A percentile compares a stretch with the other conserved stretches of the same genome.
Evolutionary conservation across 1,284 basidiomycete genomes (phyloP).

Genomic region (Cryptococcus sp.): DNA sequence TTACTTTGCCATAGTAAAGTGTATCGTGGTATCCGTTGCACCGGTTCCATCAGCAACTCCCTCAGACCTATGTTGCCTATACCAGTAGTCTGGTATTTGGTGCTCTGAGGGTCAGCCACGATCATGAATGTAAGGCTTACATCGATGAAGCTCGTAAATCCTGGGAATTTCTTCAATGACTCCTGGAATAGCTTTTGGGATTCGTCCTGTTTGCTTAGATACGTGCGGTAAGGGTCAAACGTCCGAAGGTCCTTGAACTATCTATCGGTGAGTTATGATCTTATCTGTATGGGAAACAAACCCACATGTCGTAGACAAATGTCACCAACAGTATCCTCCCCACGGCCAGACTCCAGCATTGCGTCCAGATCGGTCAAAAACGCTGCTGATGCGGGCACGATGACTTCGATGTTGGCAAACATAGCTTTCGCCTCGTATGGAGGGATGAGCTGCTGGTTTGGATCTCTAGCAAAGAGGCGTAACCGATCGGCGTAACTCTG

Average conservation of each 20-base stretch:
- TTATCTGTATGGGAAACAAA: constrained; percentile 8
- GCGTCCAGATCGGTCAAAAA: constrained; percentile 83
- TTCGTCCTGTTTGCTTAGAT: constrained; percentile 90
- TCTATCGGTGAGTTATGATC: not conserved
- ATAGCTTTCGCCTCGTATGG: constrained; percentile 87
- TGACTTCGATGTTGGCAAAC: constrained; percentile 89
- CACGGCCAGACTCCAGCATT: constrained; percentile 62
- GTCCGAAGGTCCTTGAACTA: constrained; percentile 73
- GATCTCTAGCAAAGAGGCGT: constrained; percentile 76
- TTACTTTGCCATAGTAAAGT: constrained; percentile 81
- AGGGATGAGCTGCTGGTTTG: constrained; percentile 82
- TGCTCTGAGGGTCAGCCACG: constrained; percentile 60
- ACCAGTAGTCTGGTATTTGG: constrained; percentile 84
- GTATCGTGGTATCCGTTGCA: constrained; percentile 97
- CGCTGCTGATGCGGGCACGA: constrained; percentile 82
- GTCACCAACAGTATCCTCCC: constrained; percentile 71
- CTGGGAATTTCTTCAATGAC: constrained; percentile 71
- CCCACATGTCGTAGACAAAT: constrained; percentile 74
- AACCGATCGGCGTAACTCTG: constrained; percentile 86
- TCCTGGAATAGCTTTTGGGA: constrained; percentile 86
- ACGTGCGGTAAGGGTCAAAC: constrained; percentile 88
- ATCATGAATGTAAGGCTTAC: constrained; percentile 57
- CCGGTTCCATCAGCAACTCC: constrained; percentile 97
- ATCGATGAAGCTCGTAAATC: constrained; percentile 80
- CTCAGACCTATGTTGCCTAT: constrained; percentile 82